phyloP scores from a whole-genome alignment of 106 monocot genomes.

The Apostasia ramifera region DNA sequence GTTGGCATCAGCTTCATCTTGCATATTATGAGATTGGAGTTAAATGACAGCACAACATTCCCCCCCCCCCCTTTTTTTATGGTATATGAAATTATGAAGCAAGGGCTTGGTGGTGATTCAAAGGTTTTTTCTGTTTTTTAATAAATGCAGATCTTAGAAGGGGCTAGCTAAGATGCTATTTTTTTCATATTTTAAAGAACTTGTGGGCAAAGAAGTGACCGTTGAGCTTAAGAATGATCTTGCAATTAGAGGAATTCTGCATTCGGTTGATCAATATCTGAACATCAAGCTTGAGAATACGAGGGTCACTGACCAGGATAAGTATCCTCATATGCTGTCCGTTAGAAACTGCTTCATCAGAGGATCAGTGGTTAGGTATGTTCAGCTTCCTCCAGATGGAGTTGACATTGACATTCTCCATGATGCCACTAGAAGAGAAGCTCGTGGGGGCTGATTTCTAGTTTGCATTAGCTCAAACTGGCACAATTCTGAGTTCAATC shows the following conservation, averaged over 20 bases:
- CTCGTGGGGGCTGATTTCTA: conserved; percentile 50
- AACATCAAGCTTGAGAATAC: conserved; percentile 99
- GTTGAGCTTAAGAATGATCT: conserved; percentile 99
- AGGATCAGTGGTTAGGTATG: conserved; percentile 88
- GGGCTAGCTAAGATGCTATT: conserved; percentile 37
- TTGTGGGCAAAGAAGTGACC: conserved; percentile 97
- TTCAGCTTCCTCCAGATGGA: conserved; percentile 88
- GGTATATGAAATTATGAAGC: not conserved
- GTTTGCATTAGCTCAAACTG: too few species aligned
- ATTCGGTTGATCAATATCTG: conserved; percentile 96
- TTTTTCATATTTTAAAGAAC: conserved; percentile 98
- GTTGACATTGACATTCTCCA: conserved; percentile 94
- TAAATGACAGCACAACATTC: conserved; percentile 12
- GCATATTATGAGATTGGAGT: conserved; percentile 9
- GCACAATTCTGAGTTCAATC: too few species aligned
- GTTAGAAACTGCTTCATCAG: conserved; percentile 96
- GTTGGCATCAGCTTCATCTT: conserved; percentile 15
- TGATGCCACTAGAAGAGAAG: conserved; percentile 94
- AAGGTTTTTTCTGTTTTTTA: not conserved
- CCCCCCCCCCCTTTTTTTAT: not conserved
- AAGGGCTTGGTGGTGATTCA: not conserved
- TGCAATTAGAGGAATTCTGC: conserved; percentile 83
- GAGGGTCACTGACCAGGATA: conserved; percentile 89
- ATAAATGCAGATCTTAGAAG: not conserved
- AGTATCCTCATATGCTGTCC: conserved; percentile 95